Conservation (phyloP, 345 rosid genomes). For the Salix viminalis region DNA sequence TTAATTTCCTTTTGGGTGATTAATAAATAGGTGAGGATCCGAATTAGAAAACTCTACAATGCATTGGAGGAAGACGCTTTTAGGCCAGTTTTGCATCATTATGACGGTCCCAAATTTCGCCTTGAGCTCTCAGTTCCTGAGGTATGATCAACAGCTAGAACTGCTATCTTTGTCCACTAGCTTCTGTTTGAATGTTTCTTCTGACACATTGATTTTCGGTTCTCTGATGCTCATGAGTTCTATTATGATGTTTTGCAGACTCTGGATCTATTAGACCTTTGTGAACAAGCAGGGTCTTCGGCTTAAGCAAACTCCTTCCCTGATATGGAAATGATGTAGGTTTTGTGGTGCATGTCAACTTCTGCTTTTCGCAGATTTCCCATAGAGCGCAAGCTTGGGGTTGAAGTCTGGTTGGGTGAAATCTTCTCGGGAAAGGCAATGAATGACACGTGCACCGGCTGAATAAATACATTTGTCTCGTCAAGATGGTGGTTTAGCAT, state of each 20-base stretch:
- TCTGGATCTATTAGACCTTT: slow-evolving; percentile 76
- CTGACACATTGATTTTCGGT: neutral
- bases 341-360: slow-evolving; percentile 25
- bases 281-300: slow-evolving; percentile 79
- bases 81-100: slow-evolving; percentile 93
- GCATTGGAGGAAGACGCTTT: slow-evolving; percentile 96
- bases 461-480: slow-evolving; percentile 32
- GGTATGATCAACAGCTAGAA: slow-evolving; percentile 38
- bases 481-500: slow-evolving; percentile 9
- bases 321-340: slow-evolving; percentile 20
- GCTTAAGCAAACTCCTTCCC: slow-evolving; percentile 33
- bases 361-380: slow-evolving; percentile 35
- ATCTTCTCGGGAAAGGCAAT: slow-evolving; percentile 24
- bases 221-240: neutral
- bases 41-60: slow-evolving; percentile 80
- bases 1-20: neutral
- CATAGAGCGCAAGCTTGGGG: slow-evolving; percentile 50
- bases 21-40: slow-evolving; percentile 63
- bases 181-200: neutral
- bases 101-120: slow-evolving; percentile 96
- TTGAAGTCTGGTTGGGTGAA: slow-evolving; percentile 28
- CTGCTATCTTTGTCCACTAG: neutral
- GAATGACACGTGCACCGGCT: slow-evolving; percentile 20
- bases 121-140: slow-evolving; percentile 98
- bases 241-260: slow-evolving; percentile 52